A percentile compares a stretch with the other conserved stretches of the same genome.
Conservation (phyloP, 495 filamentous ascomycete species). For the Parathielavia hyrcaniae region DNA sequence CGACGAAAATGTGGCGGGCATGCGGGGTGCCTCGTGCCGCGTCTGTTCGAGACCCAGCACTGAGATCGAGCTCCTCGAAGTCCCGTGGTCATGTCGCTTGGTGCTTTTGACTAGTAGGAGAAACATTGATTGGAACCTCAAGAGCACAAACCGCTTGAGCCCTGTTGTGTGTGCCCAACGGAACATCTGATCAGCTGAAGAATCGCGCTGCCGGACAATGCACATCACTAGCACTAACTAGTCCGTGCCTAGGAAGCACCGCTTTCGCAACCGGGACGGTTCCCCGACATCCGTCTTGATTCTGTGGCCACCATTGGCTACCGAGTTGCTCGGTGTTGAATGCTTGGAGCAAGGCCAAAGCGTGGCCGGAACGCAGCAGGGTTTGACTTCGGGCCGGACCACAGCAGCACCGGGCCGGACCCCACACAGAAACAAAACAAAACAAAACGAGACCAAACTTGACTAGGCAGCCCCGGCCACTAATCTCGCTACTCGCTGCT, state of each 20-base stretch:
- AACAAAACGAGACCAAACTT: neutral
- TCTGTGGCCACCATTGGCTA: neutral
- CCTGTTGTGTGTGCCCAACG: neutral
- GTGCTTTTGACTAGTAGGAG: neutral
- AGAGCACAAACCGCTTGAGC: neutral
- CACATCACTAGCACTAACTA: neutral
- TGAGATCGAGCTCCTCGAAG: neutral
- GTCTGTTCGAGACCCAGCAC: conserved; percentile 1
- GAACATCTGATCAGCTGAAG: neutral
- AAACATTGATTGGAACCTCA: neutral
- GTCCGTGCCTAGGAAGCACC: too few species aligned
- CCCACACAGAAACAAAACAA: conserved; percentile 6
- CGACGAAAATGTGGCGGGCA: neutral
- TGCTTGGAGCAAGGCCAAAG: neutral
- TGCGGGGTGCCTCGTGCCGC: neutral
- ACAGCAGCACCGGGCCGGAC: neutral
- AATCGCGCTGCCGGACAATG: too few species aligned
- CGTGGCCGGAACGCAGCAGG: conserved; percentile 3
- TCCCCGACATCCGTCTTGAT: neutral
- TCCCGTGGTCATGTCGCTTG: conserved; percentile 5
- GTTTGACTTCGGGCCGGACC: neutral
- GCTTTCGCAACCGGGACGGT: conserved; percentile 1
- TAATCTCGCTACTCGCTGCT: too few species aligned
- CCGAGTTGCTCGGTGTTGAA: neutral
- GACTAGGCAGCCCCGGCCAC: neutral